Evolutionary conservation across 176 grass and related monocot genomes (phyloP), one percentile per base, ranked within the genome.

Genomic region (Calamus simplicifolius): DNA sequence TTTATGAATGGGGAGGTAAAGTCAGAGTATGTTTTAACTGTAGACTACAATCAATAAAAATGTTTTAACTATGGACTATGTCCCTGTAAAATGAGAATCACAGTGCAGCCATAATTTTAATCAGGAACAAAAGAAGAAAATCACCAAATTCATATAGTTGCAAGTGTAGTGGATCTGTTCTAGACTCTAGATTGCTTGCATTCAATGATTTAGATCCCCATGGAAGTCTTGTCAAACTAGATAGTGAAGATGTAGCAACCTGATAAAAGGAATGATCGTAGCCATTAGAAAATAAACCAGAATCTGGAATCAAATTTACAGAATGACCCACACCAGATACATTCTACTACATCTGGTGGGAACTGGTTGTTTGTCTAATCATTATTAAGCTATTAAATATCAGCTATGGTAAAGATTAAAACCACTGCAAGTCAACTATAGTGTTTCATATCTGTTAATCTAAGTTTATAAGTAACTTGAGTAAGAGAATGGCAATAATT

Each of bases 101-200:
- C 15, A 19, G 3, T 8, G 1, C 15, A n/a, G 16, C 14, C 50
- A 13, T 52, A 60, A 43, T 43, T 43, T 43, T 43, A 43, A 43
- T 43, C 35, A 43, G 35, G 35, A 12, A 43, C 10, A 43, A 43
- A 43, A 57, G 29, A 31, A 30, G 38, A 50, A 72, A 51, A 77
- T 88, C 90, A 97, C 87, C 93, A 83, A 92, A 97, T 78, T 92
- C 93, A 56, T 97, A 92, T 63, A 92, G 38, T 62, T 97, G 93
- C 67, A 92, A 86, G 28, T 19, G 64, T n/a, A 63, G 64, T 19
- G 51, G 54, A 56, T 8, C 56, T 52, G 54, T 50, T 49, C 58
- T 15, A 3, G 56, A 19, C 17, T 16, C 18, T 2, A 68, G 19
- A 17, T 16, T 72, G 5, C 60, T 80, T 31, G 10, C 26, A 4